Base-by-base conservation (phyloP, 768 basidiomycete species). In the Auricularia cornea region DNA sequence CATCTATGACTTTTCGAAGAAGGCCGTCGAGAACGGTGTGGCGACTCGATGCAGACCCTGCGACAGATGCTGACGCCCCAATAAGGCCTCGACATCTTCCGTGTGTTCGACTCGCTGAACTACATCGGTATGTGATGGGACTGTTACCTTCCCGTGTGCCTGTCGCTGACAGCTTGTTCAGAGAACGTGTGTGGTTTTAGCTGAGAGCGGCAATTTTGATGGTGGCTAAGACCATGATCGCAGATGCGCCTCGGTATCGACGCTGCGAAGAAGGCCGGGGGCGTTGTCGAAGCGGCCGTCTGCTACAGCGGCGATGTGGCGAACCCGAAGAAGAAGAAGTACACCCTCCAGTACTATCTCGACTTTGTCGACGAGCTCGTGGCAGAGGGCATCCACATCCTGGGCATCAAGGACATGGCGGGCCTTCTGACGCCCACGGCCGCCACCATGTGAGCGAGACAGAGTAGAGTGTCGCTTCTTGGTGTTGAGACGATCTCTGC, bases 251-350 rank as follows among this genome's bases (percentile, higher is more conserved):
- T 99, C 69, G 97, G 97, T 73, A 98, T 99, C 69, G 97, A 99
- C 72, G 97, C 97, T 44, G 97, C 97, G 64, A 99, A 98, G 86
- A 97, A 97, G 76, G 97, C 97, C 33, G 97, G 97, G 63, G 97
- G 97, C 81, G 97, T 99, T 59, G 88, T 89, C 65, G 97, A 99
- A 75, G 97, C 92, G 51, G 93, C 92, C 64, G 92, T 96, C 68
- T 99, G 97, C 80, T 99, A 99, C 82, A 95, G 92, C 68, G 97
- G 97, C 65, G 97, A 99, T 73, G 90, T 97, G 59, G 95, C 94
- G 41, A 92, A 84, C 78, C 88, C 92, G 61, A 94, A 89, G 76
- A 93, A 95, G 78, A 93, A 83, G 65, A 99, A 99, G 78, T 99
- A 99, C 79, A 98, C 95, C 18, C 81, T 99, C 51, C 80, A 96